phyloP scores from a whole-genome alignment of 2,329 filamentous ascomycete genomes.

The Diplodia scrobiculata region DNA sequence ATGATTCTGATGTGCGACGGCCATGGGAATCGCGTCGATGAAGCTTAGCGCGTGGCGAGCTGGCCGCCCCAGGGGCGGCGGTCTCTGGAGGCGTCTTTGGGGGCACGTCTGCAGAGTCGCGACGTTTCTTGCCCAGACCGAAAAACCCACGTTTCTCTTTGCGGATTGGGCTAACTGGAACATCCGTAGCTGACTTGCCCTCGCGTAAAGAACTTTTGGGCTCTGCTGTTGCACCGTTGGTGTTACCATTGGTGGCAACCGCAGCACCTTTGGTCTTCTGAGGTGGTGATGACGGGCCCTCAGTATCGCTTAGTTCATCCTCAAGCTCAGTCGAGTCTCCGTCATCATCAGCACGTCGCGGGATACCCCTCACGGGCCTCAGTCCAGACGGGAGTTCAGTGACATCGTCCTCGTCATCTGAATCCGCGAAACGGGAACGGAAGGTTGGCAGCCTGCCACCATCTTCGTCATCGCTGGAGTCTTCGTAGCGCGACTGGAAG shows the following conservation, averaged over 20 bases:
- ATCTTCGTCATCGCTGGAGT: conserved; percentile 65
- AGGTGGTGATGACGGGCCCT: conserved; percentile 35
- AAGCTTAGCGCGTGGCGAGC: conserved; percentile 40
- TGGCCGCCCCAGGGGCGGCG: conserved; percentile 38
- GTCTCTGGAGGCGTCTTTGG: background rate
- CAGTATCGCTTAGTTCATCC: conserved; percentile 43
- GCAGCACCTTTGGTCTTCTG: conserved; percentile 41
- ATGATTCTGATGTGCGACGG: conserved; percentile 39
- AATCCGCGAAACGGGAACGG: conserved; percentile 54
- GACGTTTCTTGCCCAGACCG: conserved; percentile 64
- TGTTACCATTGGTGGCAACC: conserved; percentile 32
- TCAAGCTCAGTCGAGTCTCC: conserved; percentile 59
- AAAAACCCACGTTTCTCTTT: conserved; percentile 49
- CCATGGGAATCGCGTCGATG: conserved; percentile 49
- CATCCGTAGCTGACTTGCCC: conserved; percentile 42
- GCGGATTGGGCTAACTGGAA: conserved; percentile 37
- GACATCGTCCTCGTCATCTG: conserved; percentile 57
- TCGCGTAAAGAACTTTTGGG: conserved; percentile 46
- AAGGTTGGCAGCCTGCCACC: conserved; percentile 43
- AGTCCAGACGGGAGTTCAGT: conserved; percentile 43
- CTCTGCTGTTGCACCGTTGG: conserved; percentile 35
- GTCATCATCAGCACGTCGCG: conserved; percentile 57
- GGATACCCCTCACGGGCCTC: conserved; percentile 63
- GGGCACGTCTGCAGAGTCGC: conserved; percentile 29
- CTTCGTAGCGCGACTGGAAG: conserved; percentile 60